phyloP scores from a whole-genome alignment of 2,329 filamentous ascomycete genomes.

The Periglandula ipomoeae region DNA sequence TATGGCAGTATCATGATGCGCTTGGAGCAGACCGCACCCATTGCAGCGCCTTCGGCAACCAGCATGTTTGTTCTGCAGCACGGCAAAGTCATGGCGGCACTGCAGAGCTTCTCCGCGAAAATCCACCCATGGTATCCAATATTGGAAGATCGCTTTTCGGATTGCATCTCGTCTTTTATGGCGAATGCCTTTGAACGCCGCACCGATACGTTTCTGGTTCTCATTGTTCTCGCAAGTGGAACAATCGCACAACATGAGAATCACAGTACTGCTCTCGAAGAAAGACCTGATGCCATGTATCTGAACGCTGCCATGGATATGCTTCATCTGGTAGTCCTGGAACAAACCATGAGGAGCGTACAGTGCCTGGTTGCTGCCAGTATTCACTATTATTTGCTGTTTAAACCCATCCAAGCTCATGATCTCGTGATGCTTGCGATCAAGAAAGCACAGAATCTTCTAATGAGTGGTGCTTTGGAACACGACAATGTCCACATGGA shows the following conservation, averaged over 20 bases:
- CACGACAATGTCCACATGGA: slow-evolving; percentile 7
- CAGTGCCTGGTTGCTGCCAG: slow-evolving; percentile 18
- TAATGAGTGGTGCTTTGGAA: slow-evolving; percentile 10
- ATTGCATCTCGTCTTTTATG: slow-evolving; percentile 13
- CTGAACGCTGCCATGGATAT: slow-evolving; percentile 13
- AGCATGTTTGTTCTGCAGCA: slow-evolving; percentile 13
- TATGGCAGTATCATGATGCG: slow-evolving; percentile 2
- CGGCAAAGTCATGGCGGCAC: slow-evolving; percentile 12
- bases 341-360: slow-evolving; percentile 15
- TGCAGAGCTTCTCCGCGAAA: slow-evolving; percentile 16
- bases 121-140: slow-evolving; percentile 21
- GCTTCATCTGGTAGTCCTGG: slow-evolving; percentile 15
- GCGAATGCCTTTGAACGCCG: slow-evolving; percentile 12
- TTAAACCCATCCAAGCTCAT: slow-evolving; percentile 20
- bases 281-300: slow-evolving; percentile 11
- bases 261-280: slow-evolving; percentile 7
- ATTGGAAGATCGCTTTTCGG: slow-evolving; percentile 14
- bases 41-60: neutral
- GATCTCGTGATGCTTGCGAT: slow-evolving; percentile 20
- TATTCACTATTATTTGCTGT: slow-evolving; percentile 18
- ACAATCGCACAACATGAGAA: slow-evolving; percentile 11
- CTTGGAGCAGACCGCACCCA: neutral
- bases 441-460: slow-evolving; percentile 19
- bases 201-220: slow-evolving; percentile 15
- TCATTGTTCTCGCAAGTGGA: slow-evolving; percentile 20